Percentiles rank a stretch among this genome's conserved stretches.
These are phyloP conservation scores for Zoysia japonica DNA, from an alignment of 176 grass and related monocot species.

Conservation along the genomic window DNA sequence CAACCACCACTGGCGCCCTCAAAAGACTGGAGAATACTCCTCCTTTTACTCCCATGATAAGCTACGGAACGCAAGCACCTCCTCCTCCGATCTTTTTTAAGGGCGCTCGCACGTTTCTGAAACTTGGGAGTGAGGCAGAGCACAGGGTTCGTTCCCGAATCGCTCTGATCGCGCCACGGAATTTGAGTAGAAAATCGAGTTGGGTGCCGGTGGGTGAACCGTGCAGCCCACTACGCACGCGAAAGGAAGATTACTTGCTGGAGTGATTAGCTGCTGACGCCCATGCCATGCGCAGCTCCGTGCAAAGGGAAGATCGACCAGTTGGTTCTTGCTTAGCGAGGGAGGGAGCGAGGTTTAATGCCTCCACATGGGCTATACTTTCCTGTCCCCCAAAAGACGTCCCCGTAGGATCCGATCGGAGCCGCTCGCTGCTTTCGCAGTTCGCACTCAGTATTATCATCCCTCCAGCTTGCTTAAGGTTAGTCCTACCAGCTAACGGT, in stretches of 20 bases:
- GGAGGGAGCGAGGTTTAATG: slow-evolving; percentile 37
- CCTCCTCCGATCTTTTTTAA: neutral
- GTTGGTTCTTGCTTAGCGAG: slow-evolving; percentile 15
- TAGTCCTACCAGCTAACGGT: no score
- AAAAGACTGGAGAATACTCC: neutral
- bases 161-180: neutral
- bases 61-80: neutral
- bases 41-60: neutral
- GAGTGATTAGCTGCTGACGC: neutral
- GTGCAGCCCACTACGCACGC: slow-evolving; percentile 8
- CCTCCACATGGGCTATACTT: slow-evolving; percentile 42
- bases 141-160: neutral
- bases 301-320: neutral
- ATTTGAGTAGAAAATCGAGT: neutral
- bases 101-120: neutral
- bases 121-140: neutral
- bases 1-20: neutral
- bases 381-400: slow-evolving; percentile 36
- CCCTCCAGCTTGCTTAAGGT: no score
- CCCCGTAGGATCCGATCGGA: slow-evolving; percentile 22
- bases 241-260: neutral
- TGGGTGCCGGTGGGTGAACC: slow-evolving; percentile 38
- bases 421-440: neutral
- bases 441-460: neutral
- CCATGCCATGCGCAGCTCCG: neutral